Conservation (phyloP, 306 rosid genomes). For the Cicer judaicum region DNA sequence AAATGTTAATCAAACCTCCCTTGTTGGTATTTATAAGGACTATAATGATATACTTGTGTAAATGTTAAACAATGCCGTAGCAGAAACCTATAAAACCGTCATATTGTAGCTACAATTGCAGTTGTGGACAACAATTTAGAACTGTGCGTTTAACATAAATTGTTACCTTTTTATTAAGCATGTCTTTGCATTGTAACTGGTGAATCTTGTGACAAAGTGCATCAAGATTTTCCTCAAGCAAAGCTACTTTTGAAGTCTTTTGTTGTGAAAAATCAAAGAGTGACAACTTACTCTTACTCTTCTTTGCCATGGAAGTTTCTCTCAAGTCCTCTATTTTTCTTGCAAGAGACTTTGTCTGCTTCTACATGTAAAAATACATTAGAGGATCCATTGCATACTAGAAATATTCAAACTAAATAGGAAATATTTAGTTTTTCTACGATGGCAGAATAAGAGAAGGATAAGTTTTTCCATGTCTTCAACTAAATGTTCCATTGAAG, state of each 20-base stretch:
- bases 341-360: conserved; percentile 62
- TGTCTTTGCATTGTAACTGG: conserved; percentile 71
- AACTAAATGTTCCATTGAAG: background rate
- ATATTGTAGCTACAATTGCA: background rate
- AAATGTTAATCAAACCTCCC: too few species aligned
- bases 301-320: conserved; percentile 47
- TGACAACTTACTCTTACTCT: conserved; percentile 48
- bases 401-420: conserved; percentile 27
- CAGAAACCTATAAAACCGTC: background rate
- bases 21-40: too few species aligned
- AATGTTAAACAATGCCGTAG: background rate
- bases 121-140: background rate
- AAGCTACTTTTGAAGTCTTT: conserved; percentile 53
- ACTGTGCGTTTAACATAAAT: background rate
- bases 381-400: conserved; percentile 42
- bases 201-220: conserved; percentile 67
- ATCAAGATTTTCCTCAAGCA: conserved; percentile 73
- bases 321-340: conserved; percentile 60
- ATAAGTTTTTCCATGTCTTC: background rate
- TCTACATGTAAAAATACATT: conserved; percentile 59
- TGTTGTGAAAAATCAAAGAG: conserved; percentile 52
- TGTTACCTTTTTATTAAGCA: conserved; percentile 68
- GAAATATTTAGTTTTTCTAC: background rate
- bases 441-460: background rate
- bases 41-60: too few species aligned